A percentile compares a stretch with the other conserved stretches of the same genome.
These are phyloP conservation scores for Phytomonas francai DNA, from an alignment of 208 protist species.

Conservation along the genomic window DNA sequence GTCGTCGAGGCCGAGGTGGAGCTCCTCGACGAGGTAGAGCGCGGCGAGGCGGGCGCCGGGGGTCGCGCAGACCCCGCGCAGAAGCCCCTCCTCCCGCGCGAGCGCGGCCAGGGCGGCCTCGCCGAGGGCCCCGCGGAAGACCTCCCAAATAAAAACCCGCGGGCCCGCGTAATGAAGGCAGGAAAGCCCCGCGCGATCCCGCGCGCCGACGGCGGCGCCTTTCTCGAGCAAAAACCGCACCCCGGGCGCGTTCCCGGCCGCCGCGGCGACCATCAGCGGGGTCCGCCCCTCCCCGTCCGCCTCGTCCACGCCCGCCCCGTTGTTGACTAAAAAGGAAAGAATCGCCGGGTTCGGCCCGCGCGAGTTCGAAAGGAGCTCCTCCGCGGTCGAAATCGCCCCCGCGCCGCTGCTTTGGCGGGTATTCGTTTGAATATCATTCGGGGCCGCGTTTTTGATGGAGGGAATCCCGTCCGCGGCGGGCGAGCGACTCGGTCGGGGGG, in stretches of 20 bases:
- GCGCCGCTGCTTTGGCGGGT: neutral
- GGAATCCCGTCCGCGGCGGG: too few relatives aligned
- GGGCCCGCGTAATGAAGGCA: constrained; percentile 45
- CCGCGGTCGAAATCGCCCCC: neutral
- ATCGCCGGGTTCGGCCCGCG: constrained; percentile 9
- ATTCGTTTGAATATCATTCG: neutral
- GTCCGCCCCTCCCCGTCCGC: constrained; percentile 37
- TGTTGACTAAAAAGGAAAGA: constrained; percentile 68
- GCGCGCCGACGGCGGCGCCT: constrained; percentile 32
- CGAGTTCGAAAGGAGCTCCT: neutral
- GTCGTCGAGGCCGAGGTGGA: too few relatives aligned
- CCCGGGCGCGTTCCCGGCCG: constrained; percentile 29
- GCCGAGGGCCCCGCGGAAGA: constrained; percentile 35
- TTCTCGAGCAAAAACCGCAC: constrained; percentile 43
- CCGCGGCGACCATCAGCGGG: constrained; percentile 68
- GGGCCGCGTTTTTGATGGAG: neutral
- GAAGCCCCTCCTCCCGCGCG: constrained; percentile 25
- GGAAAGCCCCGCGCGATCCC: constrained; percentile 31
- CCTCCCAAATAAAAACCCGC: constrained; percentile 48
- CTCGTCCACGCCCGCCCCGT: constrained; percentile 58
- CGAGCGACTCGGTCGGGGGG: too few relatives aligned
- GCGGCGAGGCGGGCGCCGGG: constrained; percentile 26
- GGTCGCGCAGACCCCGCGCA: constrained; percentile 44
- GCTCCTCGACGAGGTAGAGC: constrained; percentile 68
- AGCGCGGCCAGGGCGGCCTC: constrained; percentile 18